These are phyloP conservation scores for Rhytidiadelphus loreus DNA, from an alignment of 225 moss, liverwort and hornwort genomes.

Conservation along the genomic window DNA sequence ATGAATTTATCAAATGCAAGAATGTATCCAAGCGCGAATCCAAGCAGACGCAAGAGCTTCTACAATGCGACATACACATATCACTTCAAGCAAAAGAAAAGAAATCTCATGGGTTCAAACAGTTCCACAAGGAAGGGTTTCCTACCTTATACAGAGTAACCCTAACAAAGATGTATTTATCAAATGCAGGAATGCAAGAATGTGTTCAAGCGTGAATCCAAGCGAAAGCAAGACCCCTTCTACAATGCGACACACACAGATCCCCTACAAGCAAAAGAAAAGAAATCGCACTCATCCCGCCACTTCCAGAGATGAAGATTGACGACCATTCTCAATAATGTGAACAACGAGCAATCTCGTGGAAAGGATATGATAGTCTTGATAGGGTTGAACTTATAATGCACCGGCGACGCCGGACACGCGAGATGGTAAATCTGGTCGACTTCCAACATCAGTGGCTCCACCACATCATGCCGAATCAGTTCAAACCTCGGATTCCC, in stretches of 20 bases:
- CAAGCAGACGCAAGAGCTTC: neutral
- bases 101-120: too few species aligned
- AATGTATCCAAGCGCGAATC: neutral
- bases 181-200: neutral
- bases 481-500: conserved; percentile 36
- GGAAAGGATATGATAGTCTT: conserved; percentile 50
- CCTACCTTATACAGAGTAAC: neutral
- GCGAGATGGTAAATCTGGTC: conserved; percentile 49
- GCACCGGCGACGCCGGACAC: conserved; percentile 45
- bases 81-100: neutral
- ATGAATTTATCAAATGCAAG: neutral
- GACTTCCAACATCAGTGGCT: conserved; percentile 39
- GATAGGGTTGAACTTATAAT: conserved; percentile 50
- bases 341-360: neutral
- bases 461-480: conserved; percentile 44
- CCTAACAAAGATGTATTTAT: neutral
- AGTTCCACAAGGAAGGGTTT: too few species aligned
- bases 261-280: neutral
- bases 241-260: neutral
- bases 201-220: neutral
- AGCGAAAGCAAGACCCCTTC: neutral
- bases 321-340: neutral
- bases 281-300: neutral
- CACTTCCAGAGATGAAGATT: neutral
- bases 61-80: neutral